Evolutionary conservation across 768 basidiomycete species (phyloP).

Genomic region (Boletus vermiculosoides): DNA sequence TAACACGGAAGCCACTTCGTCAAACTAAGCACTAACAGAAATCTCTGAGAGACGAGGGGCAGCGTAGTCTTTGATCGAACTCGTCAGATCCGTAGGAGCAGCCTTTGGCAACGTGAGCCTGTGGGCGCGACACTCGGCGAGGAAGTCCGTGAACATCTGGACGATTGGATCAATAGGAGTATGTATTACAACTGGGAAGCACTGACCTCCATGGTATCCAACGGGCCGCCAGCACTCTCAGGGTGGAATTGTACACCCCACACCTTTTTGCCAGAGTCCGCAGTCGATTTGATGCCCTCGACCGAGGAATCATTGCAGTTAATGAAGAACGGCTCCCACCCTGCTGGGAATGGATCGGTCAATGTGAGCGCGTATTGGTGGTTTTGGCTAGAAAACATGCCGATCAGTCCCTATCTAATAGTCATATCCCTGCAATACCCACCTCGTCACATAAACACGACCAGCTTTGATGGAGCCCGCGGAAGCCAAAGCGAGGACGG

Average conservation of each 20-base stretch:
- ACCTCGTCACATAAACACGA: constrained; percentile 95
- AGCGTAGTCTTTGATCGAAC: constrained; percentile 19
- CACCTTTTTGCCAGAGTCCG: constrained; percentile 82
- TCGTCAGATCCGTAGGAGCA: constrained; percentile 15
- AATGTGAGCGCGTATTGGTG: constrained; percentile 97
- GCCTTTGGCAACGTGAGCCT: constrained; percentile 37
- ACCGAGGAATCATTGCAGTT: constrained; percentile 99
- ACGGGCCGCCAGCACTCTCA: constrained; percentile 95
- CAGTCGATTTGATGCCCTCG: constrained; percentile 96
- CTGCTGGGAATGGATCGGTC: constrained; percentile 91
- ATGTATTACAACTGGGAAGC: not conserved
- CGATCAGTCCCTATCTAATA: not conserved
- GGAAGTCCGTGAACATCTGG: constrained; percentile 94
- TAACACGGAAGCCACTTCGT: not conserved
- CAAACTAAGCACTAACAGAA: constrained; percentile 31
- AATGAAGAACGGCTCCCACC: constrained; percentile 99
- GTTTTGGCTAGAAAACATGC: constrained; percentile 64
- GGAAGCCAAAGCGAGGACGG: constrained; percentile 92
- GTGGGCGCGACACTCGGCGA: constrained; percentile 71
- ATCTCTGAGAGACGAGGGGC: constrained; percentile 20
- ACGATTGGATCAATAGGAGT: constrained; percentile 1
- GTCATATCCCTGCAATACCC: constrained; percentile 12
- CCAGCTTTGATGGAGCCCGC: constrained; percentile 93
- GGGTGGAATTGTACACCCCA: constrained; percentile 99
- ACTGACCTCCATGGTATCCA: constrained; percentile 94